phyloP scores from a whole-genome alignment of 768 basidiomycete genomes.

The Mycena polygramma region DNA sequence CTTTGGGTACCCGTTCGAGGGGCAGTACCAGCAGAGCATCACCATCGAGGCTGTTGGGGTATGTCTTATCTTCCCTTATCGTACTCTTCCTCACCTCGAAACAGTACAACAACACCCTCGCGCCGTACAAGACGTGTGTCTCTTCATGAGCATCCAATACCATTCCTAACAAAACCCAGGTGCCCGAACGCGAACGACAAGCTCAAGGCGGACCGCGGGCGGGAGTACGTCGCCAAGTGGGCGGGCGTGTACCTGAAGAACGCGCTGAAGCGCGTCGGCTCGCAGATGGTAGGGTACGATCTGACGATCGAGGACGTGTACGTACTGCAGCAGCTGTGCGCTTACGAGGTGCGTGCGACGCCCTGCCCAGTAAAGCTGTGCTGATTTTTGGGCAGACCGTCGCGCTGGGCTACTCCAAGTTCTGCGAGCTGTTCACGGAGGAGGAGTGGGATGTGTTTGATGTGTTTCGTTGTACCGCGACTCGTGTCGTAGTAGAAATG shows the following conservation, averaged over 20 bases:
- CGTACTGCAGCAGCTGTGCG: conserved; percentile 84
- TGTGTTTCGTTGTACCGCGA: too few relatives aligned
- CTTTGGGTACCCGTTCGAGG: conserved; percentile 80
- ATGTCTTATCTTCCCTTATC: conserved; percentile 42
- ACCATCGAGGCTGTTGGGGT: conserved; percentile 76
- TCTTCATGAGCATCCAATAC: too few relatives aligned
- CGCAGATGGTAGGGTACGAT: conserved; percentile 70
- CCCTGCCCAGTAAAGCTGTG: neutral
- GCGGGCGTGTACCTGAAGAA: conserved; percentile 76
- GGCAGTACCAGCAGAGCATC: conserved; percentile 82
- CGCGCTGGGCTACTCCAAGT: conserved; percentile 90
- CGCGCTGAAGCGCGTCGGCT: conserved; percentile 72
- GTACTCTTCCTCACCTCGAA: neutral
- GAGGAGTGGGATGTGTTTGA: conserved; percentile 96
- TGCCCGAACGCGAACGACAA: conserved; percentile 72
- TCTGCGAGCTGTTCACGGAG: conserved; percentile 90
- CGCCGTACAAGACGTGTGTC: conserved; percentile 82
- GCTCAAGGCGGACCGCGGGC: conserved; percentile 68
- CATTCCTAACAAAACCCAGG: conserved; percentile 40
- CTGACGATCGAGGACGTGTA: conserved; percentile 79
- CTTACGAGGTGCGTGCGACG: conserved; percentile 43
- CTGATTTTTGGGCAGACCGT: conserved; percentile 72
- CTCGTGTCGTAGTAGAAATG: too few relatives aligned
- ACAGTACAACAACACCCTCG: conserved; percentile 87
- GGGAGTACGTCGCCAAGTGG: conserved; percentile 75